Percentiles rank a stretch among this genome's conserved stretches.
Evolutionary conservation across 345 rosid species (phyloP).

Genomic region (Hevea brasiliensis): DNA sequence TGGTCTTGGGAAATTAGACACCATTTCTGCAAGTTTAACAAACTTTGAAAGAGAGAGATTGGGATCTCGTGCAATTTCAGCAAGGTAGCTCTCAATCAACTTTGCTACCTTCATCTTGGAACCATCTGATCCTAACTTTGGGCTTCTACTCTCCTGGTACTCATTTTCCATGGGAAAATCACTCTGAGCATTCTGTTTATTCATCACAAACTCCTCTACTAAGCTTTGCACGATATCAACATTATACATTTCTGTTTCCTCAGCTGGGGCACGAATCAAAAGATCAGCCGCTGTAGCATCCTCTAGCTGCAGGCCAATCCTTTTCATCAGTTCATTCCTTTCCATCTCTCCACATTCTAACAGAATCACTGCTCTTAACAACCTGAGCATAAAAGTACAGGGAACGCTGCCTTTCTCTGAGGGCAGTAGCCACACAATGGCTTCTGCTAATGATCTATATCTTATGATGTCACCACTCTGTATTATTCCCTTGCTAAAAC

Average conservation of each 20-base stretch:
- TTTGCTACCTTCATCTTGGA: constrained; percentile 29
- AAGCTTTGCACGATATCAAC: constrained; percentile 30
- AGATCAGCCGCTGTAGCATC: constrained; percentile 33
- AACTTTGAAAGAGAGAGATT: constrained; percentile 30
- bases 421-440: constrained; percentile 31
- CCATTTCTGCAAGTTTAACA: constrained; percentile 28
- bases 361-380: constrained; percentile 28
- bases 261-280: constrained; percentile 30
- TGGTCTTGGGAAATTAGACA: constrained; percentile 29
- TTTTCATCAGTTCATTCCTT: constrained; percentile 31
- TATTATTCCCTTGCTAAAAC: constrained; percentile 25
- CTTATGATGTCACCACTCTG: constrained; percentile 26
- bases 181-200: constrained; percentile 1
- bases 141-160: constrained; percentile 22
- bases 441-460: constrained; percentile 28
- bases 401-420: constrained; percentile 30
- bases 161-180: constrained; percentile 16
- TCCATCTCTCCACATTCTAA: constrained; percentile 30
- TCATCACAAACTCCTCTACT: constrained; percentile 25
- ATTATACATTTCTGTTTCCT: constrained; percentile 21
- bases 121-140: constrained; percentile 26
- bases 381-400: constrained; percentile 35
- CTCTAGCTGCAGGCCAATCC: constrained; percentile 26
- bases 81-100: constrained; percentile 34
- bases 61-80: constrained; percentile 34